Conservation (phyloP, 1,284 basidiomycete species). For the Salmacisia buchloeana region DNA sequence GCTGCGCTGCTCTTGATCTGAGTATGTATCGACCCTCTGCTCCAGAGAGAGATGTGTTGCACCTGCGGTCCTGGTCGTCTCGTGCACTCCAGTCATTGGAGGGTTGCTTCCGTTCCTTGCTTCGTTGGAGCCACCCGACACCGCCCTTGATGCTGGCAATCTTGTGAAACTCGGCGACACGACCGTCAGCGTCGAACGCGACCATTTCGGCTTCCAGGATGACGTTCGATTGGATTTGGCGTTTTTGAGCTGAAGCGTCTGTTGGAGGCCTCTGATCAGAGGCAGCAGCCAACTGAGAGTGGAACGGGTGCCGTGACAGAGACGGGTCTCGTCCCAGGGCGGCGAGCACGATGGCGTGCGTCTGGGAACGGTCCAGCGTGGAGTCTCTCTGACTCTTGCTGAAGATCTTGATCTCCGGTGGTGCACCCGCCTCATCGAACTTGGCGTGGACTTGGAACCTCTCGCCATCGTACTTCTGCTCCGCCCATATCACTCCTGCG, state of each 20-base stretch:
- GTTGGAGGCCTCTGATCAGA: no score
- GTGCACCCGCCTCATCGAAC: neutral
- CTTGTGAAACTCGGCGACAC: constrained; percentile 1
- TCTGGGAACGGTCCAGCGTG: neutral
- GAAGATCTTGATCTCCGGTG: neutral
- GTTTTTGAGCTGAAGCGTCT: neutral
- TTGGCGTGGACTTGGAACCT: neutral
- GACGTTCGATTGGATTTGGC: neutral
- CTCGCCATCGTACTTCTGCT: constrained; percentile 4
- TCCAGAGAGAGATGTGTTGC: no score
- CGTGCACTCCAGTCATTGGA: no score
- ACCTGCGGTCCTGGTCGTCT: no score
- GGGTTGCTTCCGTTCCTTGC: no score
- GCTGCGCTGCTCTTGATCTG: no score
- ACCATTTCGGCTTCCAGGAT: constrained; percentile 7
- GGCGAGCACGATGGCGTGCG: constrained; percentile 1
- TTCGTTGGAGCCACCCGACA: neutral
- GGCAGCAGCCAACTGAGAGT: neutral
- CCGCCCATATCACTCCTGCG: neutral
- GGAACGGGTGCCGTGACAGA: neutral
- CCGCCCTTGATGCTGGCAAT: neutral
- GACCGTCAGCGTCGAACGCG: neutral
- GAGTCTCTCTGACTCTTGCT: neutral
- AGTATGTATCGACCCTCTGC: no score
- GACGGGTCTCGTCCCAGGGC: neutral